Evolutionary conservation across 2,329 filamentous ascomycete species (phyloP), one percentile per base, ranked within the genome.

Genomic region (Calonectria crousiana): DNA sequence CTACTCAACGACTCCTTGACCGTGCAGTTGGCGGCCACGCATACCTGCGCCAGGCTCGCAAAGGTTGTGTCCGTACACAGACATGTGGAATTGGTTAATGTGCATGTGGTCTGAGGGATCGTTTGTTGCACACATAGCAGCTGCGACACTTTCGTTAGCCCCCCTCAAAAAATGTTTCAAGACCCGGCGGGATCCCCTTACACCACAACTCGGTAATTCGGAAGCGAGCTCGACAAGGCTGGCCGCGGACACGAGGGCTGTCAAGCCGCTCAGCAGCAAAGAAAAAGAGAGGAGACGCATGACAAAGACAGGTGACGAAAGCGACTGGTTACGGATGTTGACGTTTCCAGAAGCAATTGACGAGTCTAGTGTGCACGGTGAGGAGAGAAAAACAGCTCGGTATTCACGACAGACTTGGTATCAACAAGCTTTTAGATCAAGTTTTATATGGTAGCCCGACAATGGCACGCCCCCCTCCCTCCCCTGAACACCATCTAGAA

Each of bases 221-320:
- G 56, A 23, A 41, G 56, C 56, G 36, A 62, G 56, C 14, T 62
- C 56, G 56, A 28, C 56, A 20, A 62, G 26, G 13, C 56, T 41
- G 56, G 56, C 56, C 38, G 56, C 56, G 4, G 28, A 36, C 13
- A 20, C 56, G 16, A 62, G 32, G 34, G 56, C 32, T 10, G 34
- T 62, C 26, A 62, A 16, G 56, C 56, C 36, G 8, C 34, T 38
- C 5, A 41, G n/a, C 34, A 62, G 34, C n/a, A 62, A 41, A 41
- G 56, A 62, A 28, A 62, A 23, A 28, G 56, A 62, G 20, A 62
- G 34, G 36, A 60, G 56, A 62, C 56, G 56, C 56, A 62, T 62
- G 34, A 26, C 34, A 41, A 62, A 41, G 34, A 62, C 34, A 18
- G 16, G 14, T 28, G 16, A 41, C 34, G 16, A 41, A 38, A 20